A percentile compares a stretch with the other conserved stretches of the same genome.
Conservation (phyloP, 2,329 filamentous ascomycete genomes). For the Diaporthe citriasiana region DNA sequence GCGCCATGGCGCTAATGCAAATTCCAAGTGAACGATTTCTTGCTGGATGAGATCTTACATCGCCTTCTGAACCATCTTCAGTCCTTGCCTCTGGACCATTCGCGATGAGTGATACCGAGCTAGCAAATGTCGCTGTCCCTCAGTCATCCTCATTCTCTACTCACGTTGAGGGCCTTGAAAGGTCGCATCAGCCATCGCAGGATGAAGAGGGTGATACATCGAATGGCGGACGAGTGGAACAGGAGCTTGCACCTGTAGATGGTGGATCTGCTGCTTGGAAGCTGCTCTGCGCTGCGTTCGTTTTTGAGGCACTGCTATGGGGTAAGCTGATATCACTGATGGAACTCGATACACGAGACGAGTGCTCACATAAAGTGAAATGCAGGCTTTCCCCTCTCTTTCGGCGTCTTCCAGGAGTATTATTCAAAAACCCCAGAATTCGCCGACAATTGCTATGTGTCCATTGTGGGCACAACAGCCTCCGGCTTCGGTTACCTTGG, state of each 20-base stretch:
- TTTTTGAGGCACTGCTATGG: constrained; percentile 48
- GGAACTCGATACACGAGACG: not conserved
- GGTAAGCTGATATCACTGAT: constrained; percentile 40
- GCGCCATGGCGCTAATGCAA: not conserved
- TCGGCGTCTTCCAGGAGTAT: constrained; percentile 50
- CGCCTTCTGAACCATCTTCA: not conserved
- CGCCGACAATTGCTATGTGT: constrained; percentile 44
- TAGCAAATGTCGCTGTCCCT: not conserved
- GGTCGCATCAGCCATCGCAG: not conserved
- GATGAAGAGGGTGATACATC: constrained; percentile 1
- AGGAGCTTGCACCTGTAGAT: constrained; percentile 45
- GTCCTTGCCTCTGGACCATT: not conserved
- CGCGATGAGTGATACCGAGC: constrained; percentile 14
- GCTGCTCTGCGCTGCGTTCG: constrained; percentile 45
- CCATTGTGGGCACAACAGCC: constrained; percentile 48
- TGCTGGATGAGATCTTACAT: not conserved
- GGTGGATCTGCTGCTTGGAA: constrained; percentile 46
- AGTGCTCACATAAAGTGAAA: not conserved
- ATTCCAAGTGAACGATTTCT: not conserved
- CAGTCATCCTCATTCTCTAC: not conserved
- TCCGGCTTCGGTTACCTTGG: constrained; percentile 48
- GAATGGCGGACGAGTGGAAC: not conserved
- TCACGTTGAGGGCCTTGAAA: not conserved
- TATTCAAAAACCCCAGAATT: constrained; percentile 48
- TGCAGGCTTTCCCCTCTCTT: constrained; percentile 48